Evolutionary conservation across 257 asterid species (phyloP).

Genomic region (Solanum paucissectum): DNA sequence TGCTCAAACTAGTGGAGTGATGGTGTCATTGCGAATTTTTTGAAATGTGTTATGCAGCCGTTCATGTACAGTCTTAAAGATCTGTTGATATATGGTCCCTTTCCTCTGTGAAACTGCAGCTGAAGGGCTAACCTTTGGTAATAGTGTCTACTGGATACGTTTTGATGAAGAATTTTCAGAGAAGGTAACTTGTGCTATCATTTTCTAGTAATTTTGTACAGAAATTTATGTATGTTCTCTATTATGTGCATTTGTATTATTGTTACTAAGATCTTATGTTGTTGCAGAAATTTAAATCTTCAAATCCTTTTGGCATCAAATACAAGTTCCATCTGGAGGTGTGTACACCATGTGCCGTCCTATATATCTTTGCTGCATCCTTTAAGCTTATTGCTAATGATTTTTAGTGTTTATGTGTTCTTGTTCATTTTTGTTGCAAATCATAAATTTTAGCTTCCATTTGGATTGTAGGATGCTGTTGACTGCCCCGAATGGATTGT

Average conservation of each 20-base stretch:
- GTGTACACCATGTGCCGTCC: constrained; percentile 5
- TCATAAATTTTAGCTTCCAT: not conserved
- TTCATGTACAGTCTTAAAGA: not conserved
- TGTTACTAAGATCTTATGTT: not conserved
- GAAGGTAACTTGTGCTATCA: constrained; percentile 38
- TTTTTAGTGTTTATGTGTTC: not conserved
- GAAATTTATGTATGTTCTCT: not conserved
- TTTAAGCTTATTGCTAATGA: not conserved
- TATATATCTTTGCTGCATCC: not conserved
- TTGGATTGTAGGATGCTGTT: constrained; percentile 70
- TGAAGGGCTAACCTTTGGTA: constrained; percentile 74
- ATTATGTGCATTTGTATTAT: not conserved
- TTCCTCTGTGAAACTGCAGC: constrained; percentile 45
- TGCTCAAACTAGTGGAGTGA: not conserved
- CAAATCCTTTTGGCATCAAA: constrained; percentile 85
- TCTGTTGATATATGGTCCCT: not conserved
- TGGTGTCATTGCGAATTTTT: not conserved
- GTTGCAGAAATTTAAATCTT: constrained; percentile 70
- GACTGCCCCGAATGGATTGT: constrained; percentile 99
- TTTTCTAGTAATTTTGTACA: not conserved
- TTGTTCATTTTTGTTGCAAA: not conserved
- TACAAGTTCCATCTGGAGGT: constrained; percentile 93
- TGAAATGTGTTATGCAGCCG: not conserved
- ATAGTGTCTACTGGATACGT: constrained; percentile 77
- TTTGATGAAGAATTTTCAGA: constrained; percentile 64